A percentile compares a stretch with the other conserved stretches of the same genome.
These are phyloP conservation scores for Penicillium alfredii DNA, from an alignment of 495 filamentous ascomycete species.

Conservation along the genomic window DNA sequence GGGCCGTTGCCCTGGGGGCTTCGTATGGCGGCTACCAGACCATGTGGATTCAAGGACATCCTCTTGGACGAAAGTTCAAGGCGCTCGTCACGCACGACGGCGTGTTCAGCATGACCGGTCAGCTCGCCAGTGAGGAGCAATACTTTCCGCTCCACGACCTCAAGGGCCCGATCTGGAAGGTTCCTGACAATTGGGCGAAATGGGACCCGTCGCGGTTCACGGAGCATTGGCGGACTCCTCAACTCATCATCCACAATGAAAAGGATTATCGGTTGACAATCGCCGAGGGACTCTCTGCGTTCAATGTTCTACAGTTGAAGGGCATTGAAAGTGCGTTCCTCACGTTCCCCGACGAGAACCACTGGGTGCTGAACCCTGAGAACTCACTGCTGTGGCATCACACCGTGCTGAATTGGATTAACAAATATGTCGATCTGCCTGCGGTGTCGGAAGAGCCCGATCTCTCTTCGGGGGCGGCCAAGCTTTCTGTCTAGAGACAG, in stretches of 20 bases:
- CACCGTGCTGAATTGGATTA: slow-evolving; percentile 86
- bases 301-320: slow-evolving; percentile 75
- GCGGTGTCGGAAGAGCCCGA: slow-evolving; percentile 23
- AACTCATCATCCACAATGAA: slow-evolving; percentile 85
- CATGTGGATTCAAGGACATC: slow-evolving; percentile 54
- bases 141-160: slow-evolving; percentile 88
- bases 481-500: slow-evolving; percentile 19
- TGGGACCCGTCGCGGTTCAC: slow-evolving; percentile 75
- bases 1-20: slow-evolving; percentile 77
- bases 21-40: slow-evolving; percentile 88
- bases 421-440: slow-evolving; percentile 63
- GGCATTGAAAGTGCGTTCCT: slow-evolving; percentile 50
- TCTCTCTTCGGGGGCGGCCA: slow-evolving; percentile 13
- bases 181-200: slow-evolving; percentile 65
- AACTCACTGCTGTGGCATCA: slow-evolving; percentile 87
- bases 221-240: slow-evolving; percentile 76
- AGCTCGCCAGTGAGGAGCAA: slow-evolving; percentile 76
- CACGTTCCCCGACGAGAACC: slow-evolving; percentile 77
- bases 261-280: slow-evolving; percentile 87
- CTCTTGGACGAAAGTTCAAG: slow-evolving; percentile 67
- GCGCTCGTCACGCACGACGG: slow-evolving; percentile 90
- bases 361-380: slow-evolving; percentile 91
- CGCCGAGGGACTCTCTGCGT: slow-evolving; percentile 74
- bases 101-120: slow-evolving; percentile 70
- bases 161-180: slow-evolving; percentile 65